Evolutionary conservation across 768 basidiomycete species (phyloP).

Genomic region (Collybiopsis confluens): DNA sequence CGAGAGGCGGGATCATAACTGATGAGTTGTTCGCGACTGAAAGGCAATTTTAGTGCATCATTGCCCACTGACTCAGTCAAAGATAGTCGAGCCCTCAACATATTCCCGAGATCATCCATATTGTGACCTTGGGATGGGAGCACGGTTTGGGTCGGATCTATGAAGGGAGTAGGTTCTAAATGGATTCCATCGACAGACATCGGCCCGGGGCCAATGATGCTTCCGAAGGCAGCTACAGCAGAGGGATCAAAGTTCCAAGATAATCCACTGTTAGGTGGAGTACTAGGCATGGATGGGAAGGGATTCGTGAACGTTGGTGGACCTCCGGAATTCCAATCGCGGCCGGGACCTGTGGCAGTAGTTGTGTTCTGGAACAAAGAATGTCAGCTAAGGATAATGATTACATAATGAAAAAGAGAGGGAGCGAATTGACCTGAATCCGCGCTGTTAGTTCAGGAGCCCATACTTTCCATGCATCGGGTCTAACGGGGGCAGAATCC

Average conservation of each 20-base stretch:
- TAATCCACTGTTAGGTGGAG: neutral
- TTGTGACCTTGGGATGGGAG: neutral
- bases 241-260: neutral
- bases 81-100: neutral
- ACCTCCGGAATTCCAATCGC: neutral
- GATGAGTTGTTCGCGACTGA: no score
- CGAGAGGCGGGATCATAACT: no score
- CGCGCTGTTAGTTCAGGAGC: neutral
- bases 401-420: no score
- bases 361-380: neutral
- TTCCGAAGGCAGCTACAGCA: neutral
- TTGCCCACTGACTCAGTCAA: neutral
- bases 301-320: conserved; percentile 1
- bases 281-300: neutral
- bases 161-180: no score
- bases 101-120: neutral
- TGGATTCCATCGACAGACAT: neutral
- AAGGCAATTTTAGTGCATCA: no score
- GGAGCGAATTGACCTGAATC: no score
- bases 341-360: neutral
- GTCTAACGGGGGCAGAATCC: conserved; percentile 11
- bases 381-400: no score
- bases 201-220: neutral
- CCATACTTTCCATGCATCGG: conserved; percentile 5
- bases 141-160: no score